Conservation (phyloP, 805 yeast species). For the Yarrowia sp. region DNA sequence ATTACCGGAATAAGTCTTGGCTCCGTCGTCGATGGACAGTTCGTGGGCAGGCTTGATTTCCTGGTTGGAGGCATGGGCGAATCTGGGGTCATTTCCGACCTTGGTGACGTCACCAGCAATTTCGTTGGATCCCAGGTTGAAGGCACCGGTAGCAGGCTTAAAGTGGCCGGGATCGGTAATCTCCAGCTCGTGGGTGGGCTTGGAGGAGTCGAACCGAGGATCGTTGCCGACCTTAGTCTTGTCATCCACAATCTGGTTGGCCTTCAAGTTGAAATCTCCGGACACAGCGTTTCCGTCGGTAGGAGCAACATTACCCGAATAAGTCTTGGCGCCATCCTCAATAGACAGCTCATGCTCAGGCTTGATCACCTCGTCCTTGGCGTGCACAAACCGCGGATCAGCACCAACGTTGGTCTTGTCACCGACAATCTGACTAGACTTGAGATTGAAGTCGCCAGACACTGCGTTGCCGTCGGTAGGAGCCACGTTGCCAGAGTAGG, state of each 20-base stretch:
- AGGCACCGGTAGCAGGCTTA: background rate
- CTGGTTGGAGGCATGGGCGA: background rate
- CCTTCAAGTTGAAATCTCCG: conserved; percentile 8
- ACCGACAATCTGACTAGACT: conserved; percentile 2
- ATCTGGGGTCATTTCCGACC: conserved; percentile 14
- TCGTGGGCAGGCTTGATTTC: no score
- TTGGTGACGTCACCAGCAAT: conserved; percentile 11
- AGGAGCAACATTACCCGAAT: background rate
- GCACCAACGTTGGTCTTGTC: background rate
- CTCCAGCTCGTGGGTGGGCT: conserved; percentile 2
- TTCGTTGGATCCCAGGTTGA: background rate
- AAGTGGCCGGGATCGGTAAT: conserved; percentile 3
- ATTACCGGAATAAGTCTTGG: no score
- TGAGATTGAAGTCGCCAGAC: conserved; percentile 18
- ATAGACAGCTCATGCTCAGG: background rate
- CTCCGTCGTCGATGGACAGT: no score
- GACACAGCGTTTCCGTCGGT: background rate
- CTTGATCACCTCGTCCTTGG: background rate
- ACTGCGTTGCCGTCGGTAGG: background rate
- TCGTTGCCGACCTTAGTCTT: conserved; percentile 1
- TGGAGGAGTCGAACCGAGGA: conserved; percentile 1
- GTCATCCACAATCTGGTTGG: background rate
- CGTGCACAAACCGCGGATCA: conserved; percentile 12
- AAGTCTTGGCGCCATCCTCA: background rate
- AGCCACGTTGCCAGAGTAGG: background rate